phyloP scores from a whole-genome alignment of 306 rosid genomes.

The Cicer chorassanicum region DNA sequence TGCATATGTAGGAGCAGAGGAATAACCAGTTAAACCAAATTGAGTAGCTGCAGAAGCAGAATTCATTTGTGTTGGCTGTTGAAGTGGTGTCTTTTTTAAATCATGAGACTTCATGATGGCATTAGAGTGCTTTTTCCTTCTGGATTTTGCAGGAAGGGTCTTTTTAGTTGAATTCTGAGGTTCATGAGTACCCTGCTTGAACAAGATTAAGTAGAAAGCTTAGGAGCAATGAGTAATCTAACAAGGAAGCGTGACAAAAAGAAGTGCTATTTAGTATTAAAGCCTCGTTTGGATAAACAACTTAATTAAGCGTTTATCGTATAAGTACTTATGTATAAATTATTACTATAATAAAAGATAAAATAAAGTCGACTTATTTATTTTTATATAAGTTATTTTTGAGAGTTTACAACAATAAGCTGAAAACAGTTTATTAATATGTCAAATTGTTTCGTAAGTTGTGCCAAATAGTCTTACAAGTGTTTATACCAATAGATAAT shows the following conservation, averaged over 20 bases:
- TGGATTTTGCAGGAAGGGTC: constrained; percentile 52
- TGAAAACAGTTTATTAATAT: too few relatives aligned
- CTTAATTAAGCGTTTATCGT: too few relatives aligned
- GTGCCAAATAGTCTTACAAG: not conserved
- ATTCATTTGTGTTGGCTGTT: constrained; percentile 41
- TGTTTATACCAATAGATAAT: not conserved
- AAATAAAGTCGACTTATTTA: not conserved
- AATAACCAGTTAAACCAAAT: constrained; percentile 59
- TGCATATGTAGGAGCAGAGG: constrained; percentile 52
- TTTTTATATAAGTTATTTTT: not conserved
- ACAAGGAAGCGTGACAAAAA: not conserved
- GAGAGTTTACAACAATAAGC: not conserved
- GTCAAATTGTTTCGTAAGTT: not conserved
- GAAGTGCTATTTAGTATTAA: not conserved
- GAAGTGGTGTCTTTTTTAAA: constrained; percentile 38
- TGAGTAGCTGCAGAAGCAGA: constrained; percentile 50
- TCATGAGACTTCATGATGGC: constrained; percentile 44
- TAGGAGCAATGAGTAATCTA: constrained; percentile 19
- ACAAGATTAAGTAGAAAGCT: constrained; percentile 38
- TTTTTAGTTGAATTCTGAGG: constrained; percentile 49
- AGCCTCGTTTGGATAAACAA: too few relatives aligned
- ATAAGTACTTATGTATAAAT: too few relatives aligned
- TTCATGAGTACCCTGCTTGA: constrained; percentile 56
- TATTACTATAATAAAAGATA: not conserved
- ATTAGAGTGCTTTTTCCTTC: constrained; percentile 56